Base-by-base conservation (phyloP, 2,329 filamentous ascomycete genomes). In the Aspergillus latus region DNA sequence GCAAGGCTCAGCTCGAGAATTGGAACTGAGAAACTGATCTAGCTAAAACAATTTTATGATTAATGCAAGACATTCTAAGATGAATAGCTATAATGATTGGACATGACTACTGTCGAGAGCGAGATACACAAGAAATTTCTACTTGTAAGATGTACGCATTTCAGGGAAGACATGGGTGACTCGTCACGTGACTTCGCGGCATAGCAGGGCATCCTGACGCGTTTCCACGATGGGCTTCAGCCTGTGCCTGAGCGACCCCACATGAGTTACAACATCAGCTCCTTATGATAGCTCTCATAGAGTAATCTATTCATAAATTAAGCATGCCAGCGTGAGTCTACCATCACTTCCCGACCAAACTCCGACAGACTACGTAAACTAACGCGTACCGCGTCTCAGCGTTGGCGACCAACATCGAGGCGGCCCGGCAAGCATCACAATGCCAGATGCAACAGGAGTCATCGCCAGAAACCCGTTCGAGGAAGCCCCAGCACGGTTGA, bases 401-500 rank as follows among this genome's bases (percentile, higher is more conserved):
- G 82, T 86, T 64, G 88, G 88, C 70, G 85, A 88, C 67, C 88
- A 90, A 72, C 85, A 88, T 73, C 82, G 80, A 56, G 64, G 66
- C 59, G 66, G 66, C 58, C 69, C 69, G 56, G 59, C 65, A 53
- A 62, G 63, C 60, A 80, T 84, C 68, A 73, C 77, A 67, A 70
- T 68, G 67, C 69, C 65, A 26, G 75, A 68, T 57, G 59, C 62
- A 44, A 62, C 62, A 54, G 70, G 62, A 46, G 52, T 65, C 40
- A 67, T 74, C 36, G 73, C 75, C 54, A 72, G 75, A 60, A 97
- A 97, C 69, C 92, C 92, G 6, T 99, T 94, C 73, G 87, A 90
- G 72, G 88, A 93, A 64, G 72, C 77, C 2, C 82, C 82, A 68
- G 84, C 82, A 49, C 84, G 84, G 42, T 82, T 96, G 30, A 87